These are phyloP conservation scores for Hypoxylon sp. DNA, from an alignment of 2,329 filamentous ascomycete genomes.

Conservation along the genomic window DNA sequence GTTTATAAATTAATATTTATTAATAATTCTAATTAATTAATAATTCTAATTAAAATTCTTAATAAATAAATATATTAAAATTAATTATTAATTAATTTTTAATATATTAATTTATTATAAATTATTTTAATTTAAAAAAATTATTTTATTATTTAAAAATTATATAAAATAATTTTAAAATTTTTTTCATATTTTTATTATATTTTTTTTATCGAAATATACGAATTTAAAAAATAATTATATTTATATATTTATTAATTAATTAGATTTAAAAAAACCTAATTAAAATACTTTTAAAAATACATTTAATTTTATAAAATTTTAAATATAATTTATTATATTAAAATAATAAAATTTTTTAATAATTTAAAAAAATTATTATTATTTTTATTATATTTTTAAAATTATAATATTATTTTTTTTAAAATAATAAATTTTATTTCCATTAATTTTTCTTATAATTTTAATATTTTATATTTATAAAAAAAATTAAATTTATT, in stretches of 20 bases:
- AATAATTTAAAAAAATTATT: not conserved
- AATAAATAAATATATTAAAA: too few relatives aligned
- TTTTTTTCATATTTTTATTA: too few relatives aligned
- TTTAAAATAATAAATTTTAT: conserved; percentile 1
- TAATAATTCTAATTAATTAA: too few relatives aligned
- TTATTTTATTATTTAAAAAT: too few relatives aligned
- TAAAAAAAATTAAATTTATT: not conserved
- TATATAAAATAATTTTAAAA: too few relatives aligned
- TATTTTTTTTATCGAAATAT: too few relatives aligned
- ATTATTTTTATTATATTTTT: not conserved
- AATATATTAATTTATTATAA: not conserved
- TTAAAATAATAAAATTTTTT: not conserved
- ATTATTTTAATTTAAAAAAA: not conserved
- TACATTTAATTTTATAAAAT: not conserved
- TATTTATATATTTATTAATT: not conserved
- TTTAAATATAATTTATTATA: not conserved
- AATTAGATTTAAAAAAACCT: too few relatives aligned
- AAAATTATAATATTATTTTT: conserved; percentile 2
- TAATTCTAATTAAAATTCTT: too few relatives aligned
- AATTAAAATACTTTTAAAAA: not conserved
- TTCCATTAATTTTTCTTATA: not conserved
- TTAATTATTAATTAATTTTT: too few relatives aligned
- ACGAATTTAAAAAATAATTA: not conserved
- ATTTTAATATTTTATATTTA: not conserved
- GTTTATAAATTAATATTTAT: too few relatives aligned